Conservation (phyloP, 441 rosid species). For the Gossypium laxum region DNA sequence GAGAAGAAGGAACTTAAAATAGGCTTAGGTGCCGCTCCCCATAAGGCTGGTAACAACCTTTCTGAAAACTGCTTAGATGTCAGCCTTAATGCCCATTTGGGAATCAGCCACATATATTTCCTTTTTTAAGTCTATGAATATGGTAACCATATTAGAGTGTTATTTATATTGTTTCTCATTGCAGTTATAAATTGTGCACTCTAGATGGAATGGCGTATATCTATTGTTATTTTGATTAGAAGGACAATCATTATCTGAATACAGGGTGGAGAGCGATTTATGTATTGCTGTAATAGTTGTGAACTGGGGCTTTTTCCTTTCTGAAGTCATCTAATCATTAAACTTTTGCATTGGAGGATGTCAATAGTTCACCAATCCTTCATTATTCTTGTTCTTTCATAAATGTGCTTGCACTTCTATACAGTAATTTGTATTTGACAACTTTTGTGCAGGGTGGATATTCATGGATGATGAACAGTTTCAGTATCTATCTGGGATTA, state of each 20-base stretch:
- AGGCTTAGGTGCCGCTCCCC: background rate
- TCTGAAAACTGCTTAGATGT: background rate
- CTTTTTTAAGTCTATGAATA: background rate
- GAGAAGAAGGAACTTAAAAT: background rate
- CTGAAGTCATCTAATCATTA: background rate
- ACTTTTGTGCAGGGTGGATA: slow-evolving; percentile 63
- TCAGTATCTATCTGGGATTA: slow-evolving; percentile 65
- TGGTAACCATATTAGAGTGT: background rate
- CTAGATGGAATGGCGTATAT: background rate
- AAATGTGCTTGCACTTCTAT: background rate
- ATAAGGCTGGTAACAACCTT: background rate
- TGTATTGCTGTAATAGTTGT: slow-evolving; percentile 3
- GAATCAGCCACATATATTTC: background rate
- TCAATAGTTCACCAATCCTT: background rate
- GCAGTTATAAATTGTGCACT: background rate
- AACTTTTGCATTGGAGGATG: background rate
- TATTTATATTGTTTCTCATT: background rate
- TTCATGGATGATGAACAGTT: slow-evolving; percentile 65
- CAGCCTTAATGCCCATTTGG: background rate
- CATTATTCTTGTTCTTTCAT: background rate
- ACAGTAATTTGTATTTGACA: background rate
- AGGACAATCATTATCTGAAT: background rate
- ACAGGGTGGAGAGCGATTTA: background rate
- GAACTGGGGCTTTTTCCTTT: background rate
- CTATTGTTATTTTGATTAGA: background rate